Evolutionary conservation across 2,329 filamentous ascomycete genomes (phyloP).

Genomic region (Diaporthe destruens): DNA sequence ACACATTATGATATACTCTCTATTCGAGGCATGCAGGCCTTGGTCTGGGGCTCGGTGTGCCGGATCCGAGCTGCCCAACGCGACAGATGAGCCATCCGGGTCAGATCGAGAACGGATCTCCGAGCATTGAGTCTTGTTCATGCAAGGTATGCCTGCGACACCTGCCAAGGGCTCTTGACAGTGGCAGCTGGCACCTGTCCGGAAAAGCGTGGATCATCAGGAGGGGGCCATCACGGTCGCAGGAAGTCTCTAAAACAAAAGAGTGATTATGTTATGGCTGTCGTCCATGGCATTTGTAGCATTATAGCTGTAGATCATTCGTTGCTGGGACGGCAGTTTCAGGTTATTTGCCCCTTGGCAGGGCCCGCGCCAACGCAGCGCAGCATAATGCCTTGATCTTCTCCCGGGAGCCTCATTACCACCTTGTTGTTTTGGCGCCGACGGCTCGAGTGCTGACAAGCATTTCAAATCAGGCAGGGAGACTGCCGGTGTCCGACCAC

Average conservation of each 20-base stretch:
- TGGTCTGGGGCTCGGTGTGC: neutral
- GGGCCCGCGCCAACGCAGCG: neutral
- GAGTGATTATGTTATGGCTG: slow-evolving; percentile 17
- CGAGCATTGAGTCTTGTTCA: neutral
- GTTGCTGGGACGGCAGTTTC: slow-evolving; percentile 28
- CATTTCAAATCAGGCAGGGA: slow-evolving; percentile 20
- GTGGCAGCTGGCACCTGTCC: slow-evolving; percentile 27
- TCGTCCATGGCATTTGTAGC: slow-evolving; percentile 11
- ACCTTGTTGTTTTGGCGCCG: neutral
- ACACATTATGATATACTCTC: slow-evolving; percentile 5
- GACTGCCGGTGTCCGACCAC: neutral
- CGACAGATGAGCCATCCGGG: neutral
- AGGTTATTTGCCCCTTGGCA: slow-evolving; percentile 1
- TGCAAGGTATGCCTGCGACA: slow-evolving; percentile 17
- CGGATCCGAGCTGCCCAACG: slow-evolving; percentile 1
- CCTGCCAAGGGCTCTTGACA: slow-evolving; percentile 3
- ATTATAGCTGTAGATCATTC: slow-evolving; percentile 31
- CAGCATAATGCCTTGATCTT: slow-evolving; percentile 1
- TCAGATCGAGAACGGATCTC: slow-evolving; percentile 20
- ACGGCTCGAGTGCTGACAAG: neutral
- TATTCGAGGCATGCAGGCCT: neutral
- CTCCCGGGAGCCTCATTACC: neutral
- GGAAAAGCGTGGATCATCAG: slow-evolving; percentile 10
- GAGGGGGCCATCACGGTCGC: neutral
- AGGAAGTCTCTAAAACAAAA: slow-evolving; percentile 3